Conservation (phyloP, 148 eudicot species). For the Chenopodium formosanum region DNA sequence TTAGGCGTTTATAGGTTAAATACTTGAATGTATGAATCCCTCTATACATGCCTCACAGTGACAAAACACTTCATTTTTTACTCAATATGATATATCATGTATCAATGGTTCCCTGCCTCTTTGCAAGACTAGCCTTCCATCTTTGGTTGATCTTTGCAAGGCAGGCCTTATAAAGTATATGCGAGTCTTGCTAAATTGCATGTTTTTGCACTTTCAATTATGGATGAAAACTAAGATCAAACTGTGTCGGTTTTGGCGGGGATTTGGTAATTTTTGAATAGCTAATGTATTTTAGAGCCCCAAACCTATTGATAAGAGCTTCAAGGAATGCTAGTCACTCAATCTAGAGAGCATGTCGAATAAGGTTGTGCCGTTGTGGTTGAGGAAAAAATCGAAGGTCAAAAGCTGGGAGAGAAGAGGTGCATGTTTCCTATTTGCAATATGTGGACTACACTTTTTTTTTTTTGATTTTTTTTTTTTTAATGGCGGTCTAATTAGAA, state of each 20-base stretch:
- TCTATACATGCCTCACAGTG: neutral
- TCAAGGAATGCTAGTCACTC: neutral
- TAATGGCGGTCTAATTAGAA: too few relatives aligned
- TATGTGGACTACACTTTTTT: too few relatives aligned
- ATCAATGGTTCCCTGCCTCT: neutral
- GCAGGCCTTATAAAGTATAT: neutral
- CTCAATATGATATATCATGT: neutral
- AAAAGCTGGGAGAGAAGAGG: too few relatives aligned
- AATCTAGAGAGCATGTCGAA: too few relatives aligned
- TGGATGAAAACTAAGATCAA: neutral
- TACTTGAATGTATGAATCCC: neutral
- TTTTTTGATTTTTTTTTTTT: too few relatives aligned
- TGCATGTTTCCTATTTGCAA: too few relatives aligned
- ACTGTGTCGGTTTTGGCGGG: neutral
- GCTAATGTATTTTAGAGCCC: neutral
- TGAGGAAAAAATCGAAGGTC: too few relatives aligned
- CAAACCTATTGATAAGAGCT: neutral
- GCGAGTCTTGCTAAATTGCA: neutral
- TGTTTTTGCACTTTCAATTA: neutral
- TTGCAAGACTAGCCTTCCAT: neutral
- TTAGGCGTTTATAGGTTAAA: neutral
- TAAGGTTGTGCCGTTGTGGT: too few relatives aligned
- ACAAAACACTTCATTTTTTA: neutral
- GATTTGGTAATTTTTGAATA: neutral
- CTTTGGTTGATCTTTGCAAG: neutral